phyloP scores from a whole-genome alignment of 768 basidiomycete genomes.

The Amanita fuliginea region DNA sequence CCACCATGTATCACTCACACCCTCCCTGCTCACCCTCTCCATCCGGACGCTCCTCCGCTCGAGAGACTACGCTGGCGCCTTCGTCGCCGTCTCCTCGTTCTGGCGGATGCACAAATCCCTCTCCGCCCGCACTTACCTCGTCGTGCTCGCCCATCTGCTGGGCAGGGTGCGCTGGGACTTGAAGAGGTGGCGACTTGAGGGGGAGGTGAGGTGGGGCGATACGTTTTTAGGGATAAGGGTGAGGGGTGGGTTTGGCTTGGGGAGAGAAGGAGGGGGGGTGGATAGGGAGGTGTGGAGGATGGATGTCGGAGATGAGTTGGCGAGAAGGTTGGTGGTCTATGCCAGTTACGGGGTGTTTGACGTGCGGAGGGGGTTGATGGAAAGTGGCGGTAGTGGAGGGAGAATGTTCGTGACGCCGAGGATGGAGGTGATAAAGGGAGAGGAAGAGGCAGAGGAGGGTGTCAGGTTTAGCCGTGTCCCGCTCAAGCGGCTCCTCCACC shows the following conservation, averaged over 20 bases:
- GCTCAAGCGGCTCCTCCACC: constrained; percentile 8
- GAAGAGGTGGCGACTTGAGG: constrained; percentile 4
- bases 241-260: too few relatives aligned
- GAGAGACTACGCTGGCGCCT: constrained; percentile 38
- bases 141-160: constrained; percentile 26
- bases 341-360: constrained; percentile 1
- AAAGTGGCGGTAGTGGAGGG: neutral
- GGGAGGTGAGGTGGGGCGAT: constrained; percentile 16
- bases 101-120: constrained; percentile 17
- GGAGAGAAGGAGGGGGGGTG: too few relatives aligned
- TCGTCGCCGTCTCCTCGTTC: constrained; percentile 25
- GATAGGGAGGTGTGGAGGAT: neutral
- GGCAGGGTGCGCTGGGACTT: constrained; percentile 17
- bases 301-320: constrained; percentile 6
- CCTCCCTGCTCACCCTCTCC: constrained; percentile 27
- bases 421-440: constrained; percentile 9
- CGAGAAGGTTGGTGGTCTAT: constrained; percentile 5
- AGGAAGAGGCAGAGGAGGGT: constrained; percentile 4
- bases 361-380: neutral
- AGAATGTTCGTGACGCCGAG: constrained; percentile 8
- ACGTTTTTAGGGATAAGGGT: constrained; percentile 13
- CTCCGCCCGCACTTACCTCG: constrained; percentile 26
- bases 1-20: constrained; percentile 14
- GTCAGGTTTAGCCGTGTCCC: constrained; percentile 6
- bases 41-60: constrained; percentile 32